Base-by-base conservation (phyloP, 169 alveolate species). In the Plasmodium billcollinsi region DNA sequence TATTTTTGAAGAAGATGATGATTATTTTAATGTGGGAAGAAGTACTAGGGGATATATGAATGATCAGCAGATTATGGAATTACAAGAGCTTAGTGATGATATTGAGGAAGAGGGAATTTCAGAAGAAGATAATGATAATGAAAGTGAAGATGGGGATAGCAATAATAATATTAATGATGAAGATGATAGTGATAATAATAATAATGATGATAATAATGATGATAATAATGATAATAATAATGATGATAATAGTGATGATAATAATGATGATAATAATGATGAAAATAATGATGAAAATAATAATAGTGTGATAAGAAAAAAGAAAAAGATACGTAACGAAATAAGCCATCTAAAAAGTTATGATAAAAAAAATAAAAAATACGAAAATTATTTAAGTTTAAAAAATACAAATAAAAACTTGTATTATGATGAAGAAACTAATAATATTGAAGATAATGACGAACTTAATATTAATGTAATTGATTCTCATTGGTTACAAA, bases 401-500 rank as follows among this genome's bases (percentile, higher is more conserved):
- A 88, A 83, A 56, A 62, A 88, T 50, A 33, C 52, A 11, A 74
- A 93, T n/a, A 90, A 90, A 18, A 63, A 88, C n/a, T 18, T 20
- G 0, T 39, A 29, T 1, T 62, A 39, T 59, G 47, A 39, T 5
- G 47, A 39, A 39, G 47, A 39, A 39, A 39, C 5, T 39, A 39
- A 39, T 39, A 74, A 58, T 56, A 29, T 58, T n/a, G 11, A 3
- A n/a, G 91, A 67, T 18, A 56, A 54, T 54, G 74, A 56, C 50
- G 85, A 93, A 26, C 80, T 90, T 39, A 93, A 88, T 33, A 93
- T 94, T n/a, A 95, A 93, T 80, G 93, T 95, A 74, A 96, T 97
- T 26, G 99, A 98, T 91, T 97, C 99, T 9, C 98, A 97, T 89
- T 98, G 99, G 99, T 95, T 98, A 75, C 99, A 98, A 93, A 94